Evolutionary conservation across 1,284 basidiomycete species (phyloP), one percentile per base, ranked within the genome.

Genomic region (Boletus albobrunnescens): DNA sequence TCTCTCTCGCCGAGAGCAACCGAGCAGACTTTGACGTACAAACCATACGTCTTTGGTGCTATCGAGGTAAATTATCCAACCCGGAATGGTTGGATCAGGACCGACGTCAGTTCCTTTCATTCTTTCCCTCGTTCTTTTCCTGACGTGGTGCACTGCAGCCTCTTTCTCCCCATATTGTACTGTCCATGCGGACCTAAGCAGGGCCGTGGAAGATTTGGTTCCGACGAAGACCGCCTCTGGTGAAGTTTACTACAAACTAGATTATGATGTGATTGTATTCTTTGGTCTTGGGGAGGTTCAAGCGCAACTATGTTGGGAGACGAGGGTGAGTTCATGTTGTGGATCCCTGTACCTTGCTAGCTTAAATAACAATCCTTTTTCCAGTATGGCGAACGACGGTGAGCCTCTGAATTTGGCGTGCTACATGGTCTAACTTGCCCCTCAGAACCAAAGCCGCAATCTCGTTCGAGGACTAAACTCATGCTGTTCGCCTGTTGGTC

Each of bases 1-100:
- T 53, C 27, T 46, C 46, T 4, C 39, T 53, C 6, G 40, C 11
- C 8, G 45, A 53, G 23, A 17, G 3, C 0, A 19, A 28, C 14
- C 43, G 14, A 7, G 10, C 10, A 22, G 38, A 42, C 5, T 53
- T 53, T 13, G 50, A 51, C 11, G n/a, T 32, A 1, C 51, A 53
- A 14, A 49, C 6, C 10, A 16, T 50, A 16, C 24, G 17, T 2
- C 7, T 53, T 24, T 9, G 24, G 13, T 49, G 39, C 20, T 49
- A 53, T 33, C 35, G 51, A 22, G 52, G 52, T 11, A 30, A 2
- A 12, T 10, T 32, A n/a, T 33, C 40, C 6, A 27, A 36, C 20
- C 51, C 46, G 1, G 11, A 53, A 32, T 53, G 51, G 52, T 23
- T 50, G 9, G 46, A 53, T 26, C 23, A 50, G 40, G 51, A 53